phyloP scores from a whole-genome alignment of 2,329 filamentous ascomycete genomes.

The Orbilia ellipsospora region DNA sequence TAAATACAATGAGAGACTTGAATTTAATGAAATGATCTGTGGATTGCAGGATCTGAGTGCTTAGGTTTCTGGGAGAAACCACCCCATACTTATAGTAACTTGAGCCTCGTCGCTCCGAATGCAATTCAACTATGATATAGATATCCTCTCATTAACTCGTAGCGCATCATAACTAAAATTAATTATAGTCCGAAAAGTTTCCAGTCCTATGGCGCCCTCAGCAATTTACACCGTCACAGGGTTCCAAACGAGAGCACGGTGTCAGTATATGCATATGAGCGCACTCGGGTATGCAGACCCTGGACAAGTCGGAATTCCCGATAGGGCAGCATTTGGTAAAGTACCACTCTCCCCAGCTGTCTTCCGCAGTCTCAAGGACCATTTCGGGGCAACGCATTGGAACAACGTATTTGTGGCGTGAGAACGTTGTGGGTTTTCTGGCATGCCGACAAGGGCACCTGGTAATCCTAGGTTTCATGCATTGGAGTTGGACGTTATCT shows the following conservation, averaged over 20 bases:
- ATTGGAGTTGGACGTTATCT: slow-evolving; percentile 3
- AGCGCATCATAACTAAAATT: slow-evolving; percentile 20
- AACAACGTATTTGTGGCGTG: slow-evolving; percentile 23
- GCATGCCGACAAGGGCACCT: slow-evolving; percentile 2
- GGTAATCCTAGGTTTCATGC: slow-evolving; percentile 11
- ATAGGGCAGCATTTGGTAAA: slow-evolving; percentile 25
- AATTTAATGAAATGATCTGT: slow-evolving; percentile 6
- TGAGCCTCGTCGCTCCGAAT: background rate
- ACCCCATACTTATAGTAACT: slow-evolving; percentile 25
- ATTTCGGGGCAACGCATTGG: slow-evolving; percentile 40
- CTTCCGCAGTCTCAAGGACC: slow-evolving; percentile 23
- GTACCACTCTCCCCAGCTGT: slow-evolving; percentile 31
- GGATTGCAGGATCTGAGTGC: background rate
- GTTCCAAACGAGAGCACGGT: background rate
- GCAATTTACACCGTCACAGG: background rate
- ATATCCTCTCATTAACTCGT: slow-evolving; percentile 5
- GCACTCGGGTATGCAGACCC: slow-evolving; percentile 23
- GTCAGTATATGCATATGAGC: slow-evolving; percentile 4
- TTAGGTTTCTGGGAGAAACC: slow-evolving; percentile 6
- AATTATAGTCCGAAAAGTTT: slow-evolving; percentile 4
- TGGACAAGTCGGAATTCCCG: slow-evolving; percentile 28
- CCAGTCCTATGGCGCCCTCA: slow-evolving; percentile 8
- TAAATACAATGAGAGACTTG: background rate
- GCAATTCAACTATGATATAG: slow-evolving; percentile 12
- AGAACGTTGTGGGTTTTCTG: slow-evolving; percentile 14